Conservation (phyloP, 352 stramenopile species). For the Phytophthora cajani region DNA sequence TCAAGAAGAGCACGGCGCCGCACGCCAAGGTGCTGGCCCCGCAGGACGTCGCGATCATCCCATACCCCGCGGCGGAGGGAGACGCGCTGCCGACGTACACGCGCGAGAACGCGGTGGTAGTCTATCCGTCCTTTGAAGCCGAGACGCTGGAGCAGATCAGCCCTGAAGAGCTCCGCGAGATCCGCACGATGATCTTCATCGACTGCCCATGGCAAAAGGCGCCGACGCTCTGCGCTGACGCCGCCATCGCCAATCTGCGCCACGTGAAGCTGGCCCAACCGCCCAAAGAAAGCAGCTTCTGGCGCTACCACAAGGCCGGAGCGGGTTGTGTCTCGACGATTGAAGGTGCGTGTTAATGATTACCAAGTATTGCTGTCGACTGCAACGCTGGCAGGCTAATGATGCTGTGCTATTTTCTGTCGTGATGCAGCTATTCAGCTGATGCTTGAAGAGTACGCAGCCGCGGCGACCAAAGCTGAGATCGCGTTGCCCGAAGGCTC, state of each 20-base stretch:
- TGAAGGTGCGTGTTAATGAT: slow-evolving; percentile 61
- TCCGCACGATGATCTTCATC: slow-evolving; percentile 86
- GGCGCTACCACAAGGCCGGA: slow-evolving; percentile 87
- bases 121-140: slow-evolving; percentile 82
- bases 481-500: slow-evolving; percentile 43
- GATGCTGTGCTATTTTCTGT: neutral
- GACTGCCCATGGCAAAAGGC: slow-evolving; percentile 90
- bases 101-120: slow-evolving; percentile 66
- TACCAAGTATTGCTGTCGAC: slow-evolving; percentile 9
- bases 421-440: slow-evolving; percentile 74
- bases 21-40: slow-evolving; percentile 84
- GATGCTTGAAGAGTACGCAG: slow-evolving; percentile 81
- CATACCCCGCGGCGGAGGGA: slow-evolving; percentile 43
- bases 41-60: slow-evolving; percentile 75
- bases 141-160: slow-evolving; percentile 69
- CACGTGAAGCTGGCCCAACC: slow-evolving; percentile 84
- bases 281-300: slow-evolving; percentile 86
- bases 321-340: slow-evolving; percentile 90
- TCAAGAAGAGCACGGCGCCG: slow-evolving; percentile 90
- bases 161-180: slow-evolving; percentile 56
- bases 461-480: slow-evolving; percentile 42
- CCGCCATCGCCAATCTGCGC: slow-evolving; percentile 57
- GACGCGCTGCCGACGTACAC: slow-evolving; percentile 54
- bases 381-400: neutral
- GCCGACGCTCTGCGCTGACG: slow-evolving; percentile 70